Base-by-base conservation (phyloP, 1,139 yeast genomes). In the Scheffersomyces illinoinensis region DNA sequence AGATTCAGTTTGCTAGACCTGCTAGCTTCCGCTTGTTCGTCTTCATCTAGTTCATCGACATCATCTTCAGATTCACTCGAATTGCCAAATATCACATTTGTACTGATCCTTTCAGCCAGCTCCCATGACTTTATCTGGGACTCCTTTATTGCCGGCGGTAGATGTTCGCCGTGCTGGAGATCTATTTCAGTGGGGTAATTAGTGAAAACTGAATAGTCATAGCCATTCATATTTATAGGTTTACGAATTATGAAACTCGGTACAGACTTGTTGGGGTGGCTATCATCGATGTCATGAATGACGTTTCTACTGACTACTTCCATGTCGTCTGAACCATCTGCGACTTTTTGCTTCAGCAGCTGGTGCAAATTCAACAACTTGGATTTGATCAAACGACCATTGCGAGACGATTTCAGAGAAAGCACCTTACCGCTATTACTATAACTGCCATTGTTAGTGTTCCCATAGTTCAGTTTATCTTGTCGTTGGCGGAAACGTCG, bases 41-140 rank as follows among this genome's bases (percentile, higher is more conserved):
- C 39, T 17, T 58, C 62, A 17, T 57, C 56, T 10, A 57, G 50
- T 24, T 62, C 62, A 53, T 49, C 55, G 18, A 49, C 58, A 7
- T 64, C 68, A 5, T 63, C 67, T 3, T 61, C 65, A 6, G 64
- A 67, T 8, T 59, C 66, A 20, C 59, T 61, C 33, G 72, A 72
- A 56, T 71, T 69, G 47, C 75, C 79, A 64, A 81, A 80, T 0
- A 81, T 76, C 43, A 80, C 62, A 58, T 72, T 77, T 26, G 68
- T 66, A 58, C 76, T 70, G 50, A 77, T 73, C 61, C 76, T 74
- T 61, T 81, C 84, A 0, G 83, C 84, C 24, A 79, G 73, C 61
- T 80, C 83, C 84, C 84, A 81, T 17, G 83, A 83, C 59, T 72
- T 73, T n/a, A 79, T 70, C 62, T 79, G 83, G 5, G 83, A 77